Evolutionary conservation across 805 yeast species (phyloP), one percentile per base, ranked within the genome.

Genomic region (Metschnikowia orientalis): DNA sequence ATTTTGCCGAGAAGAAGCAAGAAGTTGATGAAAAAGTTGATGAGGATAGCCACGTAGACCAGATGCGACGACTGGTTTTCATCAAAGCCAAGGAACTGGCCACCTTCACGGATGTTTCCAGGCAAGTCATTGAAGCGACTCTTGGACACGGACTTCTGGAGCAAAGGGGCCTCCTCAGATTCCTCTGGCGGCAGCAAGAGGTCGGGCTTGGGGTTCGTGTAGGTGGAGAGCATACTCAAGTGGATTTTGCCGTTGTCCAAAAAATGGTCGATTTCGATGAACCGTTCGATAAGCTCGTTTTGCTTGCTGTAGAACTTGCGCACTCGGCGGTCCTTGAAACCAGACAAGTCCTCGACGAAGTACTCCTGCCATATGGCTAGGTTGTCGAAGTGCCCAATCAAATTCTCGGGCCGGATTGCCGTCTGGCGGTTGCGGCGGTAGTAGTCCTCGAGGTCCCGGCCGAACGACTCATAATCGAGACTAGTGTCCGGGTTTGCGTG

Each of bases 171-270:
- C 8, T 28, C 41, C 11, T 22, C 26, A 11, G 37, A 42, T 23
- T 13, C 40, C 45, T 12, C 43, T 2, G 26, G 15, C 8, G 26
- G 28, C n/a, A 41, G 45, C 18, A 35, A 56, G 14, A 39, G 49
- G 14, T 42, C 43, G 34, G 56, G 34, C 32, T 51, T 41, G 30
- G 42, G 26, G 11, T 36, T 18, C 2, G 45, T 76, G 46, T 83
- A 82, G 31, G 72, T 76, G 28, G 73, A 64, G 32, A 84, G 66
- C 78, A 83, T 78, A 26, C 71, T 63, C 38, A 70, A 67, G 43
- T 79, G 83, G 37, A 83, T 69, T 28, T 56, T 53, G 1, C 88
- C 88, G 4, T 85, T 73, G 48, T 81, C 92, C 28, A 83, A 62
- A 32, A 82, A 60, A 31, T 64, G 61, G 51, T 83, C 94, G 16